phyloP scores from a whole-genome alignment of 257 asterid species.

The Echium plantagineum region DNA sequence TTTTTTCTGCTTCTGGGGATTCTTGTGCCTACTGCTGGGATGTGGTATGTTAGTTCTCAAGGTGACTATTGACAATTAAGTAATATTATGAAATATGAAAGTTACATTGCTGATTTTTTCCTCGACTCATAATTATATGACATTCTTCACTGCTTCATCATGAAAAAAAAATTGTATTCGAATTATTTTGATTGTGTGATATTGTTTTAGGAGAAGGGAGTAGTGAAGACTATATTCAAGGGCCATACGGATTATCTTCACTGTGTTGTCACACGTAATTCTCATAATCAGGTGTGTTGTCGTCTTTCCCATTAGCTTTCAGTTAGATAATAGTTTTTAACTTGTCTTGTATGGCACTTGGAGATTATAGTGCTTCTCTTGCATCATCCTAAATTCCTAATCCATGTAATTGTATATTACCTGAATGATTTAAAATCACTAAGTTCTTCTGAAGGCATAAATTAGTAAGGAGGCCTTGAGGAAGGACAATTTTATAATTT shows the following conservation, averaged over 20 bases:
- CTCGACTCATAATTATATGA: neutral
- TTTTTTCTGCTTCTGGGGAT: slow-evolving; percentile 93
- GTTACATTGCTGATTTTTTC: neutral
- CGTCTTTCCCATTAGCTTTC: neutral
- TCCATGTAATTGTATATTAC: neutral
- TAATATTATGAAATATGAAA: neutral
- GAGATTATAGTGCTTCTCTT: neutral
- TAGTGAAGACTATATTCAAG: slow-evolving; percentile 64
- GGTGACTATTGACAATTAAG: slow-evolving; percentile 8
- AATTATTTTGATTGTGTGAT: neutral
- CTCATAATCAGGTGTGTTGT: slow-evolving; percentile 56
- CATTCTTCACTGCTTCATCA: neutral
- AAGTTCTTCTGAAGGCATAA: neutral
- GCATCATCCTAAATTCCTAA: neutral
- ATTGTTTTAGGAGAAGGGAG: slow-evolving; percentile 48
- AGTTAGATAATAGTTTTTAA: too few relatives aligned
- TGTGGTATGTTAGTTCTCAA: slow-evolving; percentile 50
- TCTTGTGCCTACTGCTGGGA: slow-evolving; percentile 97
- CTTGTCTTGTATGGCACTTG: neutral
- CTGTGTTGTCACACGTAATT: slow-evolving; percentile 52
- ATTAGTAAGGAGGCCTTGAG: neutral
- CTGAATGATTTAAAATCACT: neutral
- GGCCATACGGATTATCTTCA: slow-evolving; percentile 85
- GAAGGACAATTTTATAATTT: neutral
- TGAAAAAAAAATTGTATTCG: neutral